These are phyloP conservation scores for Mycosphaerelloides madeirae DNA, from an alignment of 2,329 filamentous ascomycete genomes.

Conservation along the genomic window DNA sequence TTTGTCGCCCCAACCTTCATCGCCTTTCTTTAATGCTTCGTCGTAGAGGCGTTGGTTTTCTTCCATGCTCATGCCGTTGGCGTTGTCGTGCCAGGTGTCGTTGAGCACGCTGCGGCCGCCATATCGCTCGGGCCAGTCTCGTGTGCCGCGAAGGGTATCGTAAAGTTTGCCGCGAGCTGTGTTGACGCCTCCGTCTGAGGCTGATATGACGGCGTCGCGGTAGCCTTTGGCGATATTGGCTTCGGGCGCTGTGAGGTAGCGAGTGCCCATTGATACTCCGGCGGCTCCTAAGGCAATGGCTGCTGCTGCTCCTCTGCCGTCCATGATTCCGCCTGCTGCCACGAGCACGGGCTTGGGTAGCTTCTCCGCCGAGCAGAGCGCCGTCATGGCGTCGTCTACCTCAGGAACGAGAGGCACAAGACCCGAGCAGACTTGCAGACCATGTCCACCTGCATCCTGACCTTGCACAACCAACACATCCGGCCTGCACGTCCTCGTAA, in stretches of 20 bases:
- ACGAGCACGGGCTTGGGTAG: conserved; percentile 38
- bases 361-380: conserved; percentile 13
- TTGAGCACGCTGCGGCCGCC: conserved; percentile 58
- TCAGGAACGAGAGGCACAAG: conserved; percentile 57
- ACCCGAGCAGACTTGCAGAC: conserved; percentile 51
- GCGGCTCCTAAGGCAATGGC: conserved; percentile 50
- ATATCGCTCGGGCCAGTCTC: conserved; percentile 54
- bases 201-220: conserved; percentile 42
- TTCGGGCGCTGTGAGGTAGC: conserved; percentile 54
- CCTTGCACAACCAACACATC: conserved; percentile 62
- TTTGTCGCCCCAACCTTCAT: conserved; percentile 49
- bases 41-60: conserved; percentile 45
- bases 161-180: conserved; percentile 50
- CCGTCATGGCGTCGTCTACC: conserved; percentile 45
- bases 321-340: conserved; percentile 57
- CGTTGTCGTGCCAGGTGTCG: conserved; percentile 43
- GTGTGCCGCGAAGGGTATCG: conserved; percentile 52
- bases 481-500: conserved; percentile 43
- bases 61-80: conserved; percentile 37
- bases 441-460: conserved; percentile 61
- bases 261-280: conserved; percentile 59
- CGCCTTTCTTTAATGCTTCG: conserved; percentile 47
- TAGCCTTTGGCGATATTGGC: conserved; percentile 46
- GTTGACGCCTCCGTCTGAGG: conserved; percentile 48
- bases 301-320: conserved; percentile 53